Conservation (phyloP, 164 flowering plant species). For the Macadamia tetraphylla region DNA sequence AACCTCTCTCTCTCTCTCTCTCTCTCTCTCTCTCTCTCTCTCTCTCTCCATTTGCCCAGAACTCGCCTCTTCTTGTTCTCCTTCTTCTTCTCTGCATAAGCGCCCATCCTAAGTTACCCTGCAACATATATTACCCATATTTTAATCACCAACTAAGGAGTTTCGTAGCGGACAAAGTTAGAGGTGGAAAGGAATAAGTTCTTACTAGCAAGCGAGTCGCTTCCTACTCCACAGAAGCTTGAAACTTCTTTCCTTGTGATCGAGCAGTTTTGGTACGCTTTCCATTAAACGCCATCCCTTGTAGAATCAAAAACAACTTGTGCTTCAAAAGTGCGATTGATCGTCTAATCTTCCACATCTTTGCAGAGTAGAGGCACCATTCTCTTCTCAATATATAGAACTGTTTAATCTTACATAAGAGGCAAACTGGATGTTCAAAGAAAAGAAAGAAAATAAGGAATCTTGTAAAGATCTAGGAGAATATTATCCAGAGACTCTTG, state of each 20-base stretch:
- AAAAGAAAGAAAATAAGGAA: constrained; percentile 7
- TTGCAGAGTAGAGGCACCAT: constrained; percentile 26
- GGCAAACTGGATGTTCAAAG: neutral
- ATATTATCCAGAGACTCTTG: constrained; percentile 97
- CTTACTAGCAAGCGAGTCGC: constrained; percentile 88
- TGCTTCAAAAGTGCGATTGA: constrained; percentile 78
- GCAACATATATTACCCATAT: constrained; percentile 8
- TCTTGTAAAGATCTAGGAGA: constrained; percentile 94
- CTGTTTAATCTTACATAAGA: neutral
- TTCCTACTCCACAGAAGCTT: constrained; percentile 94
- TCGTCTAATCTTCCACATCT: constrained; percentile 98
- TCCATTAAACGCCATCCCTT: constrained; percentile 96
- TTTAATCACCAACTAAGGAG: neutral
- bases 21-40: too few relatives aligned
- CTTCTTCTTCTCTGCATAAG: constrained; percentile 49
- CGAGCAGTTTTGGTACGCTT: constrained; percentile 97
- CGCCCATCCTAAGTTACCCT: constrained; percentile 99
- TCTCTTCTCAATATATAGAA: neutral
- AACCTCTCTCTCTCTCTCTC: too few relatives aligned
- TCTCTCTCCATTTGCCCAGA: too few relatives aligned
- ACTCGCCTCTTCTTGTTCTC: too few relatives aligned
- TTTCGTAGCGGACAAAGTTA: neutral
- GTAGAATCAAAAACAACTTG: constrained; percentile 76
- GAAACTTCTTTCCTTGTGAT: constrained; percentile 97
- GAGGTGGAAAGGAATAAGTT: neutral